A percentile compares a stretch with the other conserved stretches of the same genome.
Conservation (phyloP, 2,329 filamentous ascomycete genomes). For the Cordyceps fumosorosea region DNA sequence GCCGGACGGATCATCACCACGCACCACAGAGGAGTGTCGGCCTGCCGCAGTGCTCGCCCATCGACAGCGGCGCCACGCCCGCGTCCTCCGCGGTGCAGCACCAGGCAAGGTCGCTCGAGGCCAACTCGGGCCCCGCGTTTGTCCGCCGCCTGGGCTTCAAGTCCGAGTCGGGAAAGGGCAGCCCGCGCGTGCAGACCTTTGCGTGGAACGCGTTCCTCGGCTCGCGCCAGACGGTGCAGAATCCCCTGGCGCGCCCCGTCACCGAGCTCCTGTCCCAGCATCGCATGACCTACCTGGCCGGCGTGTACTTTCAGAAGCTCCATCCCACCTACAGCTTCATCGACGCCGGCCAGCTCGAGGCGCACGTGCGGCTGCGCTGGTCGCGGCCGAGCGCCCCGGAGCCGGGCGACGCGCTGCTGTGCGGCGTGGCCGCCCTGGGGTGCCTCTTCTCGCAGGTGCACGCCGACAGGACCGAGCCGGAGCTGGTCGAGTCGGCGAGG, state of each 20-base stretch:
- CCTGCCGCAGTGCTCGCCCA: constrained; percentile 7
- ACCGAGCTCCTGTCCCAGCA: constrained; percentile 39
- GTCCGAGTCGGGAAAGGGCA: constrained; percentile 42
- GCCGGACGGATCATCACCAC: constrained; percentile 7
- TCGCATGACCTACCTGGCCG: constrained; percentile 39
- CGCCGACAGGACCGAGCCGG: constrained; percentile 34
- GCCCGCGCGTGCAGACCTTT: constrained; percentile 47
- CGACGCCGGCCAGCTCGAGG: constrained; percentile 25
- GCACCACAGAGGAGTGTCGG: background rate
- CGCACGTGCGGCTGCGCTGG: constrained; percentile 28
- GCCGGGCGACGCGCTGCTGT: constrained; percentile 42
- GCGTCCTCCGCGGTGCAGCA: constrained; percentile 23
- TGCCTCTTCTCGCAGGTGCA: constrained; percentile 42
- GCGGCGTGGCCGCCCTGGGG: constrained; percentile 49
- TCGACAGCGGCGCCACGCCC: constrained; percentile 16
- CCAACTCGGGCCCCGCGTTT: constrained; percentile 52
- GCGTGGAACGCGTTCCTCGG: constrained; percentile 44
- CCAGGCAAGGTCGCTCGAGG: constrained; percentile 38
- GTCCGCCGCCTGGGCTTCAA: constrained; percentile 44
- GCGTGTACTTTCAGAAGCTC: constrained; percentile 46
- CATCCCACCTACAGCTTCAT: constrained; percentile 48
- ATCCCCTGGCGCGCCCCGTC: constrained; percentile 28
- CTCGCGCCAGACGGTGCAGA: constrained; percentile 17
- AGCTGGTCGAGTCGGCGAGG: constrained; percentile 40
- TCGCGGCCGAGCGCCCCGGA: constrained; percentile 22